These are phyloP conservation scores for Boletus insuetus DNA, from an alignment of 768 basidiomycete species.

Conservation along the genomic window DNA sequence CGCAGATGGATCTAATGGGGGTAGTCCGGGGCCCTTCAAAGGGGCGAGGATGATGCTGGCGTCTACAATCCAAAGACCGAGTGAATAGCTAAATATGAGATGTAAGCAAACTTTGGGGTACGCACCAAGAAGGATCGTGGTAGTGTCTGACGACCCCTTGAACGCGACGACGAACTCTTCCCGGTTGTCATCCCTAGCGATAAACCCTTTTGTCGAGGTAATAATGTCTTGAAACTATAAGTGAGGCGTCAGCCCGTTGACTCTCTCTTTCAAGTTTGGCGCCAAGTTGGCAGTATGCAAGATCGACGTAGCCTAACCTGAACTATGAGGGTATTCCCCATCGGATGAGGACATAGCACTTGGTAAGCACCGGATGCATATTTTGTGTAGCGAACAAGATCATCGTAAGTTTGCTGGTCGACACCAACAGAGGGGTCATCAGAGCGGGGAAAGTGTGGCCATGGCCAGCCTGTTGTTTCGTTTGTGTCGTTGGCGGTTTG, in stretches of 20 bases:
- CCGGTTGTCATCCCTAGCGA: constrained; percentile 42
- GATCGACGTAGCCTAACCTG: constrained; percentile 29
- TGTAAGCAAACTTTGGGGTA: background rate
- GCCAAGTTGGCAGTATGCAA: background rate
- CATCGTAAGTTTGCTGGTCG: constrained; percentile 36
- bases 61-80: constrained; percentile 12
- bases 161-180: constrained; percentile 42
- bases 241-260: background rate
- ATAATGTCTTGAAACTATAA: constrained; percentile 35
- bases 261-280: background rate
- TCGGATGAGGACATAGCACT: constrained; percentile 43
- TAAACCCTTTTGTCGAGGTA: constrained; percentile 43
- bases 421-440: constrained; percentile 30
- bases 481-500: background rate
- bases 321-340: constrained; percentile 44
- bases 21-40: constrained; percentile 26
- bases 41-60: constrained; percentile 17
- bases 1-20: constrained; percentile 4
- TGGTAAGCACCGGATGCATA: constrained; percentile 53
- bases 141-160: constrained; percentile 35
- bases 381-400: constrained; percentile 45
- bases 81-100: background rate
- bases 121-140: constrained; percentile 19
- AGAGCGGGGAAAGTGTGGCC: constrained; percentile 27
- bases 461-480: constrained; percentile 5